phyloP scores from a whole-genome alignment of 2,329 filamentous ascomycete genomes.

The Cladophialophora chaetospira region DNA sequence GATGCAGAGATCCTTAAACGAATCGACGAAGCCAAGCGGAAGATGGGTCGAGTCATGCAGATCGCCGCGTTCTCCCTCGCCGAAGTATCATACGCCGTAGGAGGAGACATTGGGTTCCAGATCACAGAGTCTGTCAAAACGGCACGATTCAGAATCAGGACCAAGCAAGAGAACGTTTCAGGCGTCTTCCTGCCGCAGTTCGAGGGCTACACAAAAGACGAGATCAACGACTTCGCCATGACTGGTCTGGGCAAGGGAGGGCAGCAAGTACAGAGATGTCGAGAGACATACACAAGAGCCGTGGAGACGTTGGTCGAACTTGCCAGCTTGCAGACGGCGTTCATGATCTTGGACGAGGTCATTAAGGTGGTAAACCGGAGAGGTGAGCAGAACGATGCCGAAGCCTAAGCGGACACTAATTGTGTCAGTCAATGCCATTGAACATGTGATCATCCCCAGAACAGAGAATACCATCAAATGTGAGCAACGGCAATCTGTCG shows the following conservation, averaged over 20 bases:
- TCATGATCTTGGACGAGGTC: conserved; percentile 96
- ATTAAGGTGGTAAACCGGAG: conserved; percentile 98
- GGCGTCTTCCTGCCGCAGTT: conserved; percentile 93
- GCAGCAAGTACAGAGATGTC: conserved; percentile 91
- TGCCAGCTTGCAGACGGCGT: conserved; percentile 68
- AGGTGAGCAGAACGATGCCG: conserved; percentile 55
- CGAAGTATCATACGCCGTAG: conserved; percentile 95
- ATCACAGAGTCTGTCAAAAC: conserved; percentile 94
- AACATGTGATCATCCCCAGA: conserved; percentile 83
- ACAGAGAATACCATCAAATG: conserved; percentile 99
- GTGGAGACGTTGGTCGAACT: conserved; percentile 77
- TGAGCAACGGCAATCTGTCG: conserved; percentile 41
- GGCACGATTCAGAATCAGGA: conserved; percentile 87
- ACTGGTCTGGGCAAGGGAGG: conserved; percentile 96
- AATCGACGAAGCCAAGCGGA: conserved; percentile 98
- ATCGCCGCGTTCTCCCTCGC: conserved; percentile 97
- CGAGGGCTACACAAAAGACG: conserved; percentile 77
- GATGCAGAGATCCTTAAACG: conserved; percentile 83
- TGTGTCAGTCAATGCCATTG: conserved; percentile 78
- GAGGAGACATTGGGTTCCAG: conserved; percentile 93
- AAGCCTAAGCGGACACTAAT: conserved; percentile 31
- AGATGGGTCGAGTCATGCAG: conserved; percentile 99
- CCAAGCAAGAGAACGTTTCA: conserved; percentile 97
- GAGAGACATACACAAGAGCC: conserved; percentile 93
- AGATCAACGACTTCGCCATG: conserved; percentile 91